These are phyloP conservation scores for Pichia sp. DNA, from an alignment of 1,139 yeast species.

Conservation along the genomic window DNA sequence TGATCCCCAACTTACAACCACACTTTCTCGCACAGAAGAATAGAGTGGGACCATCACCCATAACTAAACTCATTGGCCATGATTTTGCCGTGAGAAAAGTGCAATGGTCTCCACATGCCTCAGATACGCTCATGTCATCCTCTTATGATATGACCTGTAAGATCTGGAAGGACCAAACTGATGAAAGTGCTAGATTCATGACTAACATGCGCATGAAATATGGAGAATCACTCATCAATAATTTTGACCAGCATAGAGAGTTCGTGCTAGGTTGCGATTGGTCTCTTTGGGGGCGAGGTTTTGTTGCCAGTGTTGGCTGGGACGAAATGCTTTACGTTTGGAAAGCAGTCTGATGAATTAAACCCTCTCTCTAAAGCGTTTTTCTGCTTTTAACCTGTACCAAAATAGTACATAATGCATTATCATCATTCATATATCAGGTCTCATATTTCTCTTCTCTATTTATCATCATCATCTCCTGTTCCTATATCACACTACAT, in stretches of 20 bases:
- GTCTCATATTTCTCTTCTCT: no score
- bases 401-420: no score
- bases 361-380: no score
- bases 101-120: constrained; percentile 83
- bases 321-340: constrained; percentile 93
- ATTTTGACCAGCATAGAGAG: constrained; percentile 72
- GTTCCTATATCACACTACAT: no score
- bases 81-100: constrained; percentile 81
- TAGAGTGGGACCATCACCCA: constrained; percentile 56
- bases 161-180: constrained; percentile 73
- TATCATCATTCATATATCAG: no score
- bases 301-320: constrained; percentile 95
- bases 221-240: constrained; percentile 42
- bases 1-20: constrained; percentile 35
- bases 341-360: constrained; percentile 43
- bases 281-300: constrained; percentile 97
- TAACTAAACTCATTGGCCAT: constrained; percentile 79
- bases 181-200: constrained; percentile 43
- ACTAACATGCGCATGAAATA: constrained; percentile 32
- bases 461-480: no score
- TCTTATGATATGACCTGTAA: constrained; percentile 92
- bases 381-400: no score
- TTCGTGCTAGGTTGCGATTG: constrained; percentile 95
- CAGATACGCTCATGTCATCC: constrained; percentile 62
- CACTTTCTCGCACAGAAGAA: constrained; percentile 35